These are phyloP conservation scores for Clavispora fructus DNA, from an alignment of 805 yeast species.

Conservation along the genomic window DNA sequence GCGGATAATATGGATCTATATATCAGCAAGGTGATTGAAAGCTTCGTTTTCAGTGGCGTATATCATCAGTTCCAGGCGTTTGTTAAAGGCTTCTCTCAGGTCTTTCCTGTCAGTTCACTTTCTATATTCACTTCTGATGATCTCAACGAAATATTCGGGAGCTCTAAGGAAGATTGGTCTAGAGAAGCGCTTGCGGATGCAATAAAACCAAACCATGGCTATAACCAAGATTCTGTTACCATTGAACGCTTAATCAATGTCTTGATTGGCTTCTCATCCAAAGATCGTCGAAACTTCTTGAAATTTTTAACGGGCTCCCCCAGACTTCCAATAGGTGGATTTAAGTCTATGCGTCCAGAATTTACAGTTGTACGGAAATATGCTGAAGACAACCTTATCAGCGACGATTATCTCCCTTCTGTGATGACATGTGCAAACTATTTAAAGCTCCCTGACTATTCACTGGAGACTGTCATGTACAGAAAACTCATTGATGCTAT, in stretches of 20 bases:
- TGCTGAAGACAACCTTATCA: constrained; percentile 60
- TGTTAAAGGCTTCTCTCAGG: constrained; percentile 73
- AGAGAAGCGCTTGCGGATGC: constrained; percentile 51
- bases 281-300: constrained; percentile 65
- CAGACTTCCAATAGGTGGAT: constrained; percentile 89
- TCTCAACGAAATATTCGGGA: constrained; percentile 66
- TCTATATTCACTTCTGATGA: constrained; percentile 72
- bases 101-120: constrained; percentile 73
- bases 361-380: constrained; percentile 83
- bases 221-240: constrained; percentile 59
- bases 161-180: constrained; percentile 84
- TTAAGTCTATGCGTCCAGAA: constrained; percentile 72
- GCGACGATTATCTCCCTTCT: constrained; percentile 86
- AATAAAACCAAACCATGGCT: constrained; percentile 88
- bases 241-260: constrained; percentile 59
- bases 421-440: constrained; percentile 99
- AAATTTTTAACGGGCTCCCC: constrained; percentile 94
- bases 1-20: constrained; percentile 53
- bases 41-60: constrained; percentile 60
- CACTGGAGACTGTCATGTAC: constrained; percentile 55
- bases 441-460: constrained; percentile 80
- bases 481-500: constrained; percentile 63
- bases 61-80: constrained; percentile 61
- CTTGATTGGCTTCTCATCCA: constrained; percentile 47
- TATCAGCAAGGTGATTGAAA: constrained; percentile 51